phyloP scores from a whole-genome alignment of 345 rosid species.

The Gynandropsis gynandra region DNA sequence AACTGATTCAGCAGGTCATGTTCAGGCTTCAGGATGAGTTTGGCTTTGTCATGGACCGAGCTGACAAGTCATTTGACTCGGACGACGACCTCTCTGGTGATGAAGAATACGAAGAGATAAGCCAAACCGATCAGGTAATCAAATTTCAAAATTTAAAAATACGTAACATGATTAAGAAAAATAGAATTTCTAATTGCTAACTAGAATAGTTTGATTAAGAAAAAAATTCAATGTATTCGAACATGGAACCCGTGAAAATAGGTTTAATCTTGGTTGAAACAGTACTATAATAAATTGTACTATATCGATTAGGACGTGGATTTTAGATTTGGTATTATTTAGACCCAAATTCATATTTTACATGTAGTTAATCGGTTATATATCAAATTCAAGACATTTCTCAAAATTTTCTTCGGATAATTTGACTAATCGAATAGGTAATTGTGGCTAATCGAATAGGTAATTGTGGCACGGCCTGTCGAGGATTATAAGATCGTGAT shows the following conservation, averaged over 20 bases:
- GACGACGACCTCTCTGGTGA: slow-evolving; percentile 30
- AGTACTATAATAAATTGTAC: too few species aligned
- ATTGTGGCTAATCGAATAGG: slow-evolving; percentile 41
- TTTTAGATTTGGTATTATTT: too few species aligned
- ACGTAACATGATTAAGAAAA: neutral
- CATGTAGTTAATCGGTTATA: too few species aligned
- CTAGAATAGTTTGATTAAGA: too few species aligned
- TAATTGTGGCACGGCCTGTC: slow-evolving; percentile 56
- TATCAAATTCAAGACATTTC: neutral
- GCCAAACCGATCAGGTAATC: slow-evolving; percentile 27
- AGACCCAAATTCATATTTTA: too few species aligned
- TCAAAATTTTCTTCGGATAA: neutral
- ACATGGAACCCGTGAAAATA: too few species aligned
- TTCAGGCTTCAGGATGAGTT: slow-evolving; percentile 76
- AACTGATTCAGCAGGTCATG: slow-evolving; percentile 68
- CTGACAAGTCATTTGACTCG: slow-evolving; percentile 49
- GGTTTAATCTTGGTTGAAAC: too few species aligned
- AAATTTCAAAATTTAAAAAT: slow-evolving; percentile 16
- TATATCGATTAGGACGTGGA: too few species aligned
- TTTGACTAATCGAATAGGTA: slow-evolving; percentile 12
- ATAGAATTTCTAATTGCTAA: too few species aligned
- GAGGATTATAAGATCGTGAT: slow-evolving; percentile 64
- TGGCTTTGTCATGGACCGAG: slow-evolving; percentile 60
- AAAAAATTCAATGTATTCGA: too few species aligned
- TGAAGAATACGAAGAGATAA: slow-evolving; percentile 32